Evolutionary conservation across 2,329 filamentous ascomycete genomes (phyloP).

Genomic region (Aurifilum marmelostoma): DNA sequence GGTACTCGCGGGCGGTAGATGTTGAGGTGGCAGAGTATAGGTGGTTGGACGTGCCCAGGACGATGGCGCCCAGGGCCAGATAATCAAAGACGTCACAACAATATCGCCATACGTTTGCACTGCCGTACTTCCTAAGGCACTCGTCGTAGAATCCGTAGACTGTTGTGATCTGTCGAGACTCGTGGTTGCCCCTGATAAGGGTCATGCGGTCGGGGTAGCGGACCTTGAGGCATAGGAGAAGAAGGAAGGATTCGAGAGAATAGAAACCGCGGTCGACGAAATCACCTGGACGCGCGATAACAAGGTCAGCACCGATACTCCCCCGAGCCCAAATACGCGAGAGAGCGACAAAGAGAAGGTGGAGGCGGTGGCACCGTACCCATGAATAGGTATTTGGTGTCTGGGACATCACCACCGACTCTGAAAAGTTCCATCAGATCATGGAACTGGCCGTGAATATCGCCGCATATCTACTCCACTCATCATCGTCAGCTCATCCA

Average conservation of each 20-base stretch:
- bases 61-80: constrained; percentile 84
- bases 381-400: constrained; percentile 98
- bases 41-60: constrained; percentile 79
- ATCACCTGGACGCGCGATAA: constrained; percentile 62
- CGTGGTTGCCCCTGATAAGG: constrained; percentile 91
- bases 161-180: constrained; percentile 94
- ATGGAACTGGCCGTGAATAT: constrained; percentile 96
- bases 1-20: constrained; percentile 49
- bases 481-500: constrained; percentile 17
- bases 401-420: constrained; percentile 89
- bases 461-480: constrained; percentile 76
- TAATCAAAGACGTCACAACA: constrained; percentile 99
- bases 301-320: constrained; percentile 11
- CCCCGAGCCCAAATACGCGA: too few relatives aligned
- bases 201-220: constrained; percentile 97
- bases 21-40: constrained; percentile 55
- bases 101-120: constrained; percentile 94
- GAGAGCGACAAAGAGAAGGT: too few relatives aligned
- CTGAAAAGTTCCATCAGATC: constrained; percentile 96
- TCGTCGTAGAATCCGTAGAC: constrained; percentile 99
- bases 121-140: constrained; percentile 93
- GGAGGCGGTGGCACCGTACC: constrained; percentile 52
- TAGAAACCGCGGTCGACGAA: constrained; percentile 99
- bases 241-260: constrained; percentile 93
- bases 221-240: constrained; percentile 94